Base-by-base conservation (phyloP, 768 basidiomycete species). In the Russula olivacea region DNA sequence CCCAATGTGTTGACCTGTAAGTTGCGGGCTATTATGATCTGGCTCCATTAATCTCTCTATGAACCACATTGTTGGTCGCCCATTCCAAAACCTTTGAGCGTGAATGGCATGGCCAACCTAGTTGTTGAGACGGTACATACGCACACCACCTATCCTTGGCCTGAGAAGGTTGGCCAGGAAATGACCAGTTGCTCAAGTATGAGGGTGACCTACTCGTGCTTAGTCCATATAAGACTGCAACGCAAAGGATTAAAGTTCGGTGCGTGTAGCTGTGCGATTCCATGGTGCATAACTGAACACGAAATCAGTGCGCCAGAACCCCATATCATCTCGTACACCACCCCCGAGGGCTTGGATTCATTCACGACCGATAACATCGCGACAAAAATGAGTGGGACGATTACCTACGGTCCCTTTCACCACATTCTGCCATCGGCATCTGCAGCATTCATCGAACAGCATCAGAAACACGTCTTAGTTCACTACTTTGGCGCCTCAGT, bases 391-490 rank as follows among this genome's bases (percentile, higher is more conserved):
- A 89, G 91, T 41, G 80, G 88, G 9, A 88, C 88, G 5, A 74
- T 97, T 40, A 93, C 91, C 12, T 95, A 95, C 68, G 95, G 95
- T 1, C 94, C 95, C 15, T 97, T 85, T 76, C 81, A 84, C 71
- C 81, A 86, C 63, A 78, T 96, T 52, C 88, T 86, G 15, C 70
- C 83, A 11, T 88, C 91, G 3, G 74, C 85, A 1, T 79, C 77
- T 55, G 54, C 74, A 9, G 76, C 77, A 4, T 91, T 91, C 71
- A 73, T 86, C 51, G 73, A 79, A 61, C 74, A 78, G 49, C 74
- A 83, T 69, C 91, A 95, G 70, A 81, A 87, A 68, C 78, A 78
- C 32, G 72, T 95, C 66, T 75, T 76, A 15, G 78, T 97, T 2
- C 93, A 96, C 71, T 98, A 93, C 76, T 77, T 88, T 61, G 89